A percentile compares a stretch with the other conserved stretches of the same genome.
Evolutionary conservation across 164 flowering plant genomes (phyloP).

Genomic region (Houttuynia cordata): DNA sequence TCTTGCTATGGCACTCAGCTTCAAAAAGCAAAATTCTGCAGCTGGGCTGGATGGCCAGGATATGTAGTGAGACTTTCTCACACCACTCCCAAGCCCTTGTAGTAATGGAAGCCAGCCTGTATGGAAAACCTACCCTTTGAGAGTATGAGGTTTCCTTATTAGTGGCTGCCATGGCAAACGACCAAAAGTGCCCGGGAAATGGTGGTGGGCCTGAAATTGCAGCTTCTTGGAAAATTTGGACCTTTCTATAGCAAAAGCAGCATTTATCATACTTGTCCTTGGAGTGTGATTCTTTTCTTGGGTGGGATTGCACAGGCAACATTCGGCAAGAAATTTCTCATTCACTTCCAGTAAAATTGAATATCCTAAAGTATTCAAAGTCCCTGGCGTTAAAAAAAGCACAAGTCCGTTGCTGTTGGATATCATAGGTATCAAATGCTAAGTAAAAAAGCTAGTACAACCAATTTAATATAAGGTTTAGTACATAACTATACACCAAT

Average conservation of each 20-base stretch:
- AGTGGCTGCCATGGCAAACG: not conserved
- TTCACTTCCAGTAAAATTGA: not conserved
- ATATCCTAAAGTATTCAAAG: too few relatives aligned
- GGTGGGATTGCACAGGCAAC: not conserved
- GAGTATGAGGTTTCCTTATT: not conserved
- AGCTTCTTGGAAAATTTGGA: not conserved
- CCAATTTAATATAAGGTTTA: too few relatives aligned
- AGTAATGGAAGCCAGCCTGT: too few relatives aligned
- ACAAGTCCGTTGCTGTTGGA: too few relatives aligned
- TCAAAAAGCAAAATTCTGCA: not conserved
- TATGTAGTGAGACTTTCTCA: too few relatives aligned
- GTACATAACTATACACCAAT: too few relatives aligned
- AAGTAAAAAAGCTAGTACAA: too few relatives aligned
- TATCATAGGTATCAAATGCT: too few relatives aligned
- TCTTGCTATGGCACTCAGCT: not conserved
- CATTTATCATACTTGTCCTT: not conserved
- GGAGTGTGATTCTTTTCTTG: not conserved
- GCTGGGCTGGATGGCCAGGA: not conserved
- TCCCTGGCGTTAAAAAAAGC: too few relatives aligned
- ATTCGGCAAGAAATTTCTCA: not conserved
- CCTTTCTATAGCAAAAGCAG: not conserved
- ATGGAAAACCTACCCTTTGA: not conserved
- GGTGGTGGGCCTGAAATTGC: not conserved
- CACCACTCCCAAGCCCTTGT: too few relatives aligned
- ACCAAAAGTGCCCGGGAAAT: not conserved